Percentiles rank a stretch among this genome's conserved stretches.
phyloP scores from a whole-genome alignment of 768 basidiomycete genomes.

The Lactarius akahatsu region DNA sequence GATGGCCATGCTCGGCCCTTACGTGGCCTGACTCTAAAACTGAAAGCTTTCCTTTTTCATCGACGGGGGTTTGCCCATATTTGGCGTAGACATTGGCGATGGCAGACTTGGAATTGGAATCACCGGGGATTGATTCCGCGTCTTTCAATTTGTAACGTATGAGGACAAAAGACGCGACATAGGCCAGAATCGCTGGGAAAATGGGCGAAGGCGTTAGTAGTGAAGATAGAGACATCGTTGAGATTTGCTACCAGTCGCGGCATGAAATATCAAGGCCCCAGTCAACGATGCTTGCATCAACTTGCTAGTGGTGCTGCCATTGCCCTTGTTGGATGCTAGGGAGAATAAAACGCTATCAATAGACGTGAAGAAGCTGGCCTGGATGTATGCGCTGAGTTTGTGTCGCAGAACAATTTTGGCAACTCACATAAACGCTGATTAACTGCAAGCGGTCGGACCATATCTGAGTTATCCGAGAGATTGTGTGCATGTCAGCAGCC shows the following conservation, averaged over 20 bases:
- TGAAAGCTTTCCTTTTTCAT: conserved; percentile 6
- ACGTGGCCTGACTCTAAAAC: conserved; percentile 14
- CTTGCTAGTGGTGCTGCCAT: background rate
- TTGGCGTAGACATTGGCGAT: conserved; percentile 11
- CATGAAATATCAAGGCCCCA: conserved; percentile 24
- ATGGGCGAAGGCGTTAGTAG: background rate
- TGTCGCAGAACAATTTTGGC: background rate
- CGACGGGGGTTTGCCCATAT: background rate
- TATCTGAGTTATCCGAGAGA: conserved; percentile 19
- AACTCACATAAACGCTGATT: conserved; percentile 24
- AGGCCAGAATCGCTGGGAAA: conserved; percentile 22
- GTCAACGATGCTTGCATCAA: conserved; percentile 21
- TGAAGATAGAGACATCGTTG: background rate
- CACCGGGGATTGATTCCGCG: conserved; percentile 2
- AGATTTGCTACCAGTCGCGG: conserved; percentile 16
- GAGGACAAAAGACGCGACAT: conserved; percentile 24
- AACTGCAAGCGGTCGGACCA: conserved; percentile 24
- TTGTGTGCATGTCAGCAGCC: conserved; percentile 19
- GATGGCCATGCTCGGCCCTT: background rate
- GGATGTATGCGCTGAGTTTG: background rate
- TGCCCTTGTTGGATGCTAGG: conserved; percentile 15
- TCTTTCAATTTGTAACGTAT: conserved; percentile 19
- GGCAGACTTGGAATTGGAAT: background rate
- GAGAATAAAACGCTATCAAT: conserved; percentile 27
- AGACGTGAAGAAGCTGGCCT: conserved; percentile 27